Evolutionary conservation across 495 filamentous ascomycete species (phyloP).

Genomic region (Cladorrhinum samala): DNA sequence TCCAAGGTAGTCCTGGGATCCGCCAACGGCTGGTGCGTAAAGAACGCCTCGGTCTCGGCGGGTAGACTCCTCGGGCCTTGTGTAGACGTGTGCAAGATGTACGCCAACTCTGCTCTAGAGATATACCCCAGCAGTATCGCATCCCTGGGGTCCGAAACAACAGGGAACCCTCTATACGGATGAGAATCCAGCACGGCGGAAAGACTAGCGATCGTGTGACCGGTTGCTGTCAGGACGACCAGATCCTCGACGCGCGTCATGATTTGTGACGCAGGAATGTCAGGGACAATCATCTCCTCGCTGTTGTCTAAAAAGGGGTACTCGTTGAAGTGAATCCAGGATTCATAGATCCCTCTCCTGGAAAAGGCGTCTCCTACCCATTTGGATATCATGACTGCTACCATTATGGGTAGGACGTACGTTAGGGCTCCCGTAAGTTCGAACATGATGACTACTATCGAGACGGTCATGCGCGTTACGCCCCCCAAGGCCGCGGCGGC

Average conservation of each 20-base stretch:
- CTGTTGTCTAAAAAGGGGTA: conserved; percentile 95
- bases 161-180: conserved; percentile 86
- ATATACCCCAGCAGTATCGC: conserved; percentile 86
- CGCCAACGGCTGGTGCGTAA: conserved; percentile 73
- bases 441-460: conserved; percentile 99
- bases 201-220: conserved; percentile 76
- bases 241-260: conserved; percentile 93
- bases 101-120: conserved; percentile 81
- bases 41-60: conserved; percentile 71
- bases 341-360: conserved; percentile 92
- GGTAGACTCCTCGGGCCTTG: conserved; percentile 52
- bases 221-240: conserved; percentile 75
- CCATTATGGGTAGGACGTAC: conserved; percentile 98
- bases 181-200: conserved; percentile 61
- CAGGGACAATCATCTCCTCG: conserved; percentile 74
- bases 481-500: conserved; percentile 94
- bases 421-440: conserved; percentile 93
- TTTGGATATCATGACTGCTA: conserved; percentile 97
- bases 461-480: conserved; percentile 93
- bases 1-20: conserved; percentile 77
- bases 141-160: conserved; percentile 68
- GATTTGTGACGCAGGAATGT: conserved; percentile 74
- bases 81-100: conserved; percentile 59
- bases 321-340: conserved; percentile 93
- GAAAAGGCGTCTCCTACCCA: conserved; percentile 98